Base-by-base conservation (phyloP, 495 filamentous ascomycete species). In the Beverwykella pulmonaria region DNA sequence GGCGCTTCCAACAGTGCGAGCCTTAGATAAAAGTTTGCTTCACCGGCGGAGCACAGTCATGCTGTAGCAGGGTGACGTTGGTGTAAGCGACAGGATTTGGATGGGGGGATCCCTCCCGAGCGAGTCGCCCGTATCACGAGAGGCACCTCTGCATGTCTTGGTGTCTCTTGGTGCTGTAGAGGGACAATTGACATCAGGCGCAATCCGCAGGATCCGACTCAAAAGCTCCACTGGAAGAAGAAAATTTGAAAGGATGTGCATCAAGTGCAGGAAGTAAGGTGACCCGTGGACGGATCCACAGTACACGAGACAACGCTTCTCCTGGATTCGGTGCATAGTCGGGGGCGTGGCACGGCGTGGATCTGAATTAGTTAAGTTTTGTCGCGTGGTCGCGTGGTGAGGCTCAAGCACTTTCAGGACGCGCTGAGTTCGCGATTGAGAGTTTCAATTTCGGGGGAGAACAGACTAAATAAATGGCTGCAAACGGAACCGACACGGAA, bases 301-400 rank as follows among this genome's bases (percentile, higher is more conserved):
- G 41, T 49, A 39, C 53, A 58, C 61, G 52, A 64, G 61, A 20
- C 23, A 53, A 32, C 54, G 53, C 59, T 53, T 36, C 26, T 47
- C 55, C 50, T 54, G 63, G 63, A n/a, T 25, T 26, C 29, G 44
- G 41, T 6, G 12, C 7, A 4, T 26, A 53, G 26, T 23, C 25
- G 44, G 29, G 41, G 39, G 53, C 47, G 61, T 50, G 41, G n/a
- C 61, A 53, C 41, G 53, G 27, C 34, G 61, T 47, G 49, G 49
- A 49, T 41, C 60, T 1, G 29, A 63, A 54, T 27, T 55, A 65
- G 29, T 47, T n/a, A 44, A 41, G 59, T 17, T 46, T 34, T 26
- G 53, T 59, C 61, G 61, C 61, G 61, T 65, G 61, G 17, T 26
- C 63, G 55, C 63, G 63, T 52, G 30, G 20, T 59, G 63, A 66